phyloP scores from a whole-genome alignment of 306 rosid genomes.

The Bauhinia variegata region DNA sequence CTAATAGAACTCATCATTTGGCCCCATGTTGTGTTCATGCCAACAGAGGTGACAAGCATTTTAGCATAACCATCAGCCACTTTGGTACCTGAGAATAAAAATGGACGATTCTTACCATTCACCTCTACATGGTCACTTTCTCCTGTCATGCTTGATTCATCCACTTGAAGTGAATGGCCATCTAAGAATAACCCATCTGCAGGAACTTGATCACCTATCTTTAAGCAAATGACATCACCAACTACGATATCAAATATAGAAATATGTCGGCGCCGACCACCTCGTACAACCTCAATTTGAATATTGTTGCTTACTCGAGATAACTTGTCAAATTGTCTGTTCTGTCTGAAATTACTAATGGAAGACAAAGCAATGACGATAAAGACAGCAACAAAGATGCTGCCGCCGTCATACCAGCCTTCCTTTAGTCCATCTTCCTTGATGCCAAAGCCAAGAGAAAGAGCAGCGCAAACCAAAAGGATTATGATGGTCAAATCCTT shows the following conservation, averaged over 20 bases:
- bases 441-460: constrained; percentile 50
- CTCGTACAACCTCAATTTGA: constrained; percentile 39
- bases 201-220: constrained; percentile 51
- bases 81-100: constrained; percentile 46
- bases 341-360: constrained; percentile 36
- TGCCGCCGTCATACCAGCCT: constrained; percentile 51
- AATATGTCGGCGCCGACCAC: constrained; percentile 24
- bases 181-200: constrained; percentile 49
- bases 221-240: constrained; percentile 45
- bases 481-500: constrained; percentile 45
- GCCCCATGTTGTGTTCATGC: constrained; percentile 47
- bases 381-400: constrained; percentile 46
- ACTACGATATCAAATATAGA: constrained; percentile 44
- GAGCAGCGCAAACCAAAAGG: constrained; percentile 43
- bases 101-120: constrained; percentile 18
- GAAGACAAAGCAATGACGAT: constrained; percentile 36
- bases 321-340: constrained; percentile 38
- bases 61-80: constrained; percentile 44
- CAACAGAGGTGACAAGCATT: constrained; percentile 48
- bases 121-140: constrained; percentile 47
- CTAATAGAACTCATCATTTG: constrained; percentile 40
- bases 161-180: constrained; percentile 39
- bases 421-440: constrained; percentile 40
- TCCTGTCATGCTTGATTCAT: constrained; percentile 49
- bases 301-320: constrained; percentile 35